Evolutionary conservation across 208 protist species (phyloP), one percentile per base, ranked within the genome.

Genomic region (Crithidia thermophila): DNA sequence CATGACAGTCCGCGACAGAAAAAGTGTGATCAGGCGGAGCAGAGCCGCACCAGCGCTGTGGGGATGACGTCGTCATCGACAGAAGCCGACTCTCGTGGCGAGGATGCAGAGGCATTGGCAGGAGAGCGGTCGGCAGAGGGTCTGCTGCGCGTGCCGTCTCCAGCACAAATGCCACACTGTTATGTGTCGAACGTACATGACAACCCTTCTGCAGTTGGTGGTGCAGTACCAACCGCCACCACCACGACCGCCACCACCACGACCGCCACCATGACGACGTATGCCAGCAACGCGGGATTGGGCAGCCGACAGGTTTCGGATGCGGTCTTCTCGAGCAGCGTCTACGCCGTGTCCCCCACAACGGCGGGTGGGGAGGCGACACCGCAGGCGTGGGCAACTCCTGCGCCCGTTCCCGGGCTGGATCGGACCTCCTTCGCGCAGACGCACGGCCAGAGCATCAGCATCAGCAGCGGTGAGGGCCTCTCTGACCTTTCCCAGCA

Each of bases 311-410:
- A 47, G 8, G 20, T 28, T 8, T 60, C 67, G 0, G 53, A 62
- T 10, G 55, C 23, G 4, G 8, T 47, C 31, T 51, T 61, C 31
- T 47, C 47, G 21, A 16, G 31, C 31, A 52, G 50, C 50, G 3
- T 61, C 27, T 27, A 36, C 58, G 28, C 10, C 40, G 42, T 52
- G 9, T 52, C 58, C 18, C 47, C 55, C 18, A 46, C 37, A 21
- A 59, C 58, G 2, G 40, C 36, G 20, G 20, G 58, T 6, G 58
- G 57, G 13, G 67, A 65, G 5, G 40, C 14, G 31, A 30, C 58
- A 23, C 42, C 67, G 10, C 58, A 73, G 39, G 45, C 49, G 27
- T 73, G 56, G 47, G 16, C 47, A 4, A 60, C 43, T 14, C 45
- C 65, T 2, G 16, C 37, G 0, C 27, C 28, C 8, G 18, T 21